A percentile compares a stretch with the other conserved stretches of the same genome.
phyloP scores from a whole-genome alignment of 768 basidiomycete genomes.

The Nidularia pulvinata region DNA sequence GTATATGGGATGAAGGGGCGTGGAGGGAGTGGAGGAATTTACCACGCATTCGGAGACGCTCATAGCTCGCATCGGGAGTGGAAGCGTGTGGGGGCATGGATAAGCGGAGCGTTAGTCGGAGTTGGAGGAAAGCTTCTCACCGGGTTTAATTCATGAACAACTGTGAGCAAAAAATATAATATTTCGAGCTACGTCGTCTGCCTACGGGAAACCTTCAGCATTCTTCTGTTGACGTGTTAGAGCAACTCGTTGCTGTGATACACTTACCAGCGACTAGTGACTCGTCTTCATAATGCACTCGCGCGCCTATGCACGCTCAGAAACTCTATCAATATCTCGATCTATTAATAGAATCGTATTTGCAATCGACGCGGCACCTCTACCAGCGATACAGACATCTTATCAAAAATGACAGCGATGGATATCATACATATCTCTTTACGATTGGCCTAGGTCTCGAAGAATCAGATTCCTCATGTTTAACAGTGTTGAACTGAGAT shows the following conservation, averaged over 20 bases:
- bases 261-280: no score
- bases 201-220: no score
- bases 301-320: no score
- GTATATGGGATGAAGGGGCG: conserved; percentile 42
- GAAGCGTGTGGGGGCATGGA: conserved; percentile 16
- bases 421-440: background rate
- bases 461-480: background rate
- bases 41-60: background rate
- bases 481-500: background rate
- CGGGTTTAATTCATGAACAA: background rate
- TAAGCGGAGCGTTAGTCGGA: conserved; percentile 15
- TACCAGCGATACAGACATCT: no score
- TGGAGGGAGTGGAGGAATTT: conserved; percentile 15
- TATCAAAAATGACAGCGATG: background rate
- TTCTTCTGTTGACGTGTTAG: no score
- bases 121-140: conserved; percentile 14
- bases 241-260: no score
- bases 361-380: no score
- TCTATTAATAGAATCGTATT: no score
- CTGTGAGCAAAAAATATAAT: no score
- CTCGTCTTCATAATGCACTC: no score
- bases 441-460: background rate
- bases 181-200: no score
- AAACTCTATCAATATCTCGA: no score
- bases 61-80: conserved; percentile 4